Conservation (phyloP, 441 rosid genomes). For the Erodium texanum region DNA sequence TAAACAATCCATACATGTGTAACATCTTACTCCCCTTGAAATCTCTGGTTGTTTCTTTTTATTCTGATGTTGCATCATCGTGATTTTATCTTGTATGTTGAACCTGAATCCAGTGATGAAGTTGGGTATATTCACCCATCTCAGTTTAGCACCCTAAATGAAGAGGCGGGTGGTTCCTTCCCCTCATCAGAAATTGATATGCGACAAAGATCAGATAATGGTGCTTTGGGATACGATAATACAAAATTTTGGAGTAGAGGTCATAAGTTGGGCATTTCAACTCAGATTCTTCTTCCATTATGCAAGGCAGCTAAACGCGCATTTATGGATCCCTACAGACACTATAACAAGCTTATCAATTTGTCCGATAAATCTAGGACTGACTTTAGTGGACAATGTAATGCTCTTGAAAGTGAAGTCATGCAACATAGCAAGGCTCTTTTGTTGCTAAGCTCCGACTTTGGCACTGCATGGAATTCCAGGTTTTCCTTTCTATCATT, state of each 20-base stretch:
- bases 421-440: conserved; percentile 72
- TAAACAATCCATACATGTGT: neutral
- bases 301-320: conserved; percentile 49
- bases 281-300: conserved; percentile 42
- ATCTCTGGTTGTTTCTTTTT: neutral
- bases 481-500: conserved; percentile 35
- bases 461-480: conserved; percentile 81
- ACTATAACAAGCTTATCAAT: conserved; percentile 27
- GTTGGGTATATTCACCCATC: conserved; percentile 79
- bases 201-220: conserved; percentile 6
- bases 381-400: conserved; percentile 14
- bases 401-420: conserved; percentile 33
- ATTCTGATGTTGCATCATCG: neutral
- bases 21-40: neutral
- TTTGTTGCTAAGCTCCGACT: conserved; percentile 76
- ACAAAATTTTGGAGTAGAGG: conserved; percentile 55
- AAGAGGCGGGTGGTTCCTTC: conserved; percentile 25
- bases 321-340: conserved; percentile 35
- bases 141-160: conserved; percentile 44
- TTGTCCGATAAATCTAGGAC: conserved; percentile 13
- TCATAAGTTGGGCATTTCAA: conserved; percentile 77
- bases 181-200: neutral
- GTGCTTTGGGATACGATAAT: conserved; percentile 6
- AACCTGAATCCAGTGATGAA: conserved; percentile 51
- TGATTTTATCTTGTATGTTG: neutral